Conservation (phyloP, 495 filamentous ascomycete genomes). For the Cenococcum geophilum region DNA sequence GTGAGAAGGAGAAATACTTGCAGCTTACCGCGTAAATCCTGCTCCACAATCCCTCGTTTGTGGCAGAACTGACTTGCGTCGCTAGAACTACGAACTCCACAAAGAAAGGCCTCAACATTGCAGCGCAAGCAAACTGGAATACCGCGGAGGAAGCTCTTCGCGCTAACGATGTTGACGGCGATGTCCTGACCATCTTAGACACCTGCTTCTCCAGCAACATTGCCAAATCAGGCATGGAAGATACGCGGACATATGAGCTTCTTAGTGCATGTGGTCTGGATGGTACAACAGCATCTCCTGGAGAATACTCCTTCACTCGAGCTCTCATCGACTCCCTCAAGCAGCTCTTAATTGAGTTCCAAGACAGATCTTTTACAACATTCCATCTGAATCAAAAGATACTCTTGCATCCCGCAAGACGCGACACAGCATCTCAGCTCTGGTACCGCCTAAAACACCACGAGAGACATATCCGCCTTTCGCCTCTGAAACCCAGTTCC, state of each 20-base stretch:
- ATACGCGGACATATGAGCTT: constrained; percentile 22
- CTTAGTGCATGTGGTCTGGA: constrained; percentile 12
- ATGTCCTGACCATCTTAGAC: constrained; percentile 32
- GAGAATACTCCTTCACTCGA: constrained; percentile 23
- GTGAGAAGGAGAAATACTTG: constrained; percentile 11
- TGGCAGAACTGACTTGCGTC: background rate
- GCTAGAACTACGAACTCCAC: constrained; percentile 3
- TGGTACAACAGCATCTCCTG: constrained; percentile 10
- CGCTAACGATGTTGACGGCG: constrained; percentile 16
- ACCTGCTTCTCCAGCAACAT: constrained; percentile 32
- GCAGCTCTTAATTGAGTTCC: constrained; percentile 13
- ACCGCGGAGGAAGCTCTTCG: constrained; percentile 22
- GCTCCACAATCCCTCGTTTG: background rate
- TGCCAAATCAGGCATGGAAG: constrained; percentile 13
- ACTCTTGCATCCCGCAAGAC: constrained; percentile 6
- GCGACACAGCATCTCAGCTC: constrained; percentile 2
- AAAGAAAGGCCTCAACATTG: constrained; percentile 3
- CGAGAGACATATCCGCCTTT: constrained; percentile 14
- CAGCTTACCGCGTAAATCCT: constrained; percentile 13
- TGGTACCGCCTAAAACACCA: constrained; percentile 17
- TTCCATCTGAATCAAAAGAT: constrained; percentile 17
- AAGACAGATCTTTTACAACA: constrained; percentile 10
- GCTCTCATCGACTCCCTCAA: constrained; percentile 20
- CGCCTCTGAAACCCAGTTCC: constrained; percentile 8
- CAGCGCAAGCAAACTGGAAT: constrained; percentile 27